A percentile compares a stretch with the other conserved stretches of the same genome.
phyloP scores from a whole-genome alignment of 1,139 yeast genomes.

The Lodderomyces margitis region DNA sequence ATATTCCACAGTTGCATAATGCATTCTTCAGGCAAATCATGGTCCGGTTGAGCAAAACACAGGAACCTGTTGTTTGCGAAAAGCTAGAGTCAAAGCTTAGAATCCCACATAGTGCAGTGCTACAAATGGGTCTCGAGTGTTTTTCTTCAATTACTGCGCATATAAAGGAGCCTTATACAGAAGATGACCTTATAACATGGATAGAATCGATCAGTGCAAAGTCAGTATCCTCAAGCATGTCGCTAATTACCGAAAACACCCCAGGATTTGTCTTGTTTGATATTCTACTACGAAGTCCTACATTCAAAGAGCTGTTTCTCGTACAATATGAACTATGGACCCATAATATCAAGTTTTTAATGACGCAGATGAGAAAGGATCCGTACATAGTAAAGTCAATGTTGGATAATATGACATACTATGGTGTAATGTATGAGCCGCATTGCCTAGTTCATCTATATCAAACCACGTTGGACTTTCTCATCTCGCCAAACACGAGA shows the following conservation, averaged over 20 bases:
- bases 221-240: constrained; percentile 29
- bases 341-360: constrained; percentile 19
- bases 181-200: constrained; percentile 27
- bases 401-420: constrained; percentile 27
- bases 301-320: constrained; percentile 28
- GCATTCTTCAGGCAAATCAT: constrained; percentile 5
- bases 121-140: constrained; percentile 11
- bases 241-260: constrained; percentile 25
- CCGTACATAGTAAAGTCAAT: constrained; percentile 20
- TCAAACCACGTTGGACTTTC: constrained; percentile 16
- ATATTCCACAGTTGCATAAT: constrained; percentile 3
- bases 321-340: constrained; percentile 42
- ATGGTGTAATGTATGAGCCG: constrained; percentile 26
- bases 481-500: constrained; percentile 15
- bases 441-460: constrained; percentile 20
- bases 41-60: background rate
- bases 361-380: constrained; percentile 19
- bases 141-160: constrained; percentile 10
- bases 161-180: constrained; percentile 6
- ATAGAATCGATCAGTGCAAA: constrained; percentile 26
- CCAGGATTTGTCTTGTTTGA: constrained; percentile 39
- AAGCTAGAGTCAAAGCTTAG: background rate
- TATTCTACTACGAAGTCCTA: constrained; percentile 36
- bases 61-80: background rate
- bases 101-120: background rate